These are phyloP conservation scores for Dictyostelium brefeldianum DNA, from an alignment of 78 protist genomes.

Conservation along the genomic window DNA sequence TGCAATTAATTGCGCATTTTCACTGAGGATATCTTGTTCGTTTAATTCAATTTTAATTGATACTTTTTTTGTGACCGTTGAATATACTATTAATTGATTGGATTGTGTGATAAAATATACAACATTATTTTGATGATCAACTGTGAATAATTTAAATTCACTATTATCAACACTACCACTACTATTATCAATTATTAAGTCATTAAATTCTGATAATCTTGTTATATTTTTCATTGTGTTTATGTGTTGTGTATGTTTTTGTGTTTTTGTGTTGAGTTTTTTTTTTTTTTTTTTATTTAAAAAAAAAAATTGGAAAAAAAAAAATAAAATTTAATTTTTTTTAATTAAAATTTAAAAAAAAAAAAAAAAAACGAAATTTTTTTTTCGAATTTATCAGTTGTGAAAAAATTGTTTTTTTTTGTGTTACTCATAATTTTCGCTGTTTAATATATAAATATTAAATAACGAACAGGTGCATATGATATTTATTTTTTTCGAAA, in stretches of 20 bases:
- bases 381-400: too few relatives aligned
- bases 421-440: too few relatives aligned
- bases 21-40: constrained; percentile 57
- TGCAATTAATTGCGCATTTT: constrained; percentile 31
- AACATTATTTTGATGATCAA: constrained; percentile 34
- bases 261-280: too few relatives aligned
- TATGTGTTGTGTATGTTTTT: neutral
- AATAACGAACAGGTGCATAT: too few relatives aligned
- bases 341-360: neutral
- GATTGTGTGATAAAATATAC: constrained; percentile 14
- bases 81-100: constrained; percentile 35
- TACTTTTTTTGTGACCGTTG: constrained; percentile 44
- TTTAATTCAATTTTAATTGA: constrained; percentile 50
- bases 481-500: too few relatives aligned
- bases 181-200: neutral
- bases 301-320: neutral
- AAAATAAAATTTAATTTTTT: neutral
- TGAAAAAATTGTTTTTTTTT: too few relatives aligned
- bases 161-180: neutral
- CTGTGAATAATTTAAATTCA: constrained; percentile 28
- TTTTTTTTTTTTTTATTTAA: neutral
- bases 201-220: constrained; percentile 49
- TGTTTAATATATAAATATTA: too few relatives aligned
- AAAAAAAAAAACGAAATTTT: constrained; percentile 1
- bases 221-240: constrained; percentile 70